phyloP scores from a whole-genome alignment of 2,329 filamentous ascomycete species.

The Fusarium ambrosium region DNA sequence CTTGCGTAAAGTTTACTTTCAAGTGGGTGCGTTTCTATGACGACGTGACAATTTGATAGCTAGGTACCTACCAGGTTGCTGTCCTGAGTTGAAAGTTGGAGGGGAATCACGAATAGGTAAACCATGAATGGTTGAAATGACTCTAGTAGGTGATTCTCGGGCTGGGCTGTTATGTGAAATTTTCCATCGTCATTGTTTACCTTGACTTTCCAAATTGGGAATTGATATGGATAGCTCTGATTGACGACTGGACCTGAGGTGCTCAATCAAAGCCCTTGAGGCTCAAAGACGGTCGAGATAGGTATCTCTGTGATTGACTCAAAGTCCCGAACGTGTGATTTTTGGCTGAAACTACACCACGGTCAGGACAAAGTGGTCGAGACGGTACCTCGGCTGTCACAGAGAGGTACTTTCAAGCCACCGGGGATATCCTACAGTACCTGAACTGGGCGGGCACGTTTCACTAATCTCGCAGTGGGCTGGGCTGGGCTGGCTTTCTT shows the following conservation, averaged over 20 bases:
- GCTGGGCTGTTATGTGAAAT: not conserved
- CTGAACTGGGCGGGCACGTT: not conserved
- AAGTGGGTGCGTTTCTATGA: constrained; percentile 31
- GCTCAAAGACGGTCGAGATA: constrained; percentile 3
- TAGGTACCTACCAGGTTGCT: not conserved
- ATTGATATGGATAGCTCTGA: not conserved
- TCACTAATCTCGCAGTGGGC: constrained; percentile 16
- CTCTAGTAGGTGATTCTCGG: not conserved
- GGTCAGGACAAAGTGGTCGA: not conserved
- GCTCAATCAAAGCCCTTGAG: not conserved
- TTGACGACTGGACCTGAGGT: not conserved
- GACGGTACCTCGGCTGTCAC: constrained; percentile 2
- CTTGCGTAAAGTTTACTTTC: not conserved
- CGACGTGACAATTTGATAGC: constrained; percentile 27
- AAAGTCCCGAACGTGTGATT: not conserved
- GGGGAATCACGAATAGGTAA: not conserved
- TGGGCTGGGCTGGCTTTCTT: not conserved
- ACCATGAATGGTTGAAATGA: not conserved
- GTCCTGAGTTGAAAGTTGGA: not conserved
- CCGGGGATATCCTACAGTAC: not conserved
- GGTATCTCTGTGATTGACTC: not conserved
- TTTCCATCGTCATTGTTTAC: not conserved
- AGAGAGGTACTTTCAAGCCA: constrained; percentile 1
- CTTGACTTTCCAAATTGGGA: not conserved
- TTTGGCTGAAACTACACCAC: not conserved